Evolutionary conservation across 495 filamentous ascomycete genomes (phyloP).

Genomic region (Penicillium cosmopolitanum): DNA sequence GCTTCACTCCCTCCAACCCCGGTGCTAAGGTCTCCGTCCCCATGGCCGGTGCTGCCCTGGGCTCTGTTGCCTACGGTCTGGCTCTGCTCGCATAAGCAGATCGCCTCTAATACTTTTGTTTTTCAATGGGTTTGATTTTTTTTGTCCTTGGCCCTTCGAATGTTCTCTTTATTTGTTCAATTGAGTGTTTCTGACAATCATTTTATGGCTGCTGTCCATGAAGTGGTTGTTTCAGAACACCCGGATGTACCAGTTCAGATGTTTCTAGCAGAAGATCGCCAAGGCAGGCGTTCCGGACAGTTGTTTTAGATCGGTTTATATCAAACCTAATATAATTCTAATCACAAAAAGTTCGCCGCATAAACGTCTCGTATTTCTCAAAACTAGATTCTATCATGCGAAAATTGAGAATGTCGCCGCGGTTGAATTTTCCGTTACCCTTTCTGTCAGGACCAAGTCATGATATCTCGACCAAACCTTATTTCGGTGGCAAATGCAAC

Average conservation of each 20-base stretch:
- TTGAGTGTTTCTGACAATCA: background rate
- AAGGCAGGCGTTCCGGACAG: background rate
- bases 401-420: background rate
- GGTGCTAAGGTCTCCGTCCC: constrained; percentile 37
- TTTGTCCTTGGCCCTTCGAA: constrained; percentile 6
- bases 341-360: background rate
- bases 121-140: constrained; percentile 18
- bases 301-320: constrained; percentile 3
- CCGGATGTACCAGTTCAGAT: background rate
- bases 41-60: constrained; percentile 32
- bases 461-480: constrained; percentile 19
- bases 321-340: background rate
- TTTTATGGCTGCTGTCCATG: constrained; percentile 25
- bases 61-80: constrained; percentile 33
- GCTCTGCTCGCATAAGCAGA: constrained; percentile 32
- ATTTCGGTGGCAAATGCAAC: constrained; percentile 23
- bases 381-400: background rate
- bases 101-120: constrained; percentile 11
- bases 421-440: background rate
- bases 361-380: background rate
- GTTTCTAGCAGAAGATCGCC: constrained; percentile 6
- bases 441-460: constrained; percentile 1
- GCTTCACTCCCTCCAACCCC: constrained; percentile 32
- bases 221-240: background rate
- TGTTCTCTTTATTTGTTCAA: background rate